Conservation (phyloP, 768 basidiomycete genomes). For the Amyloporia xantha region DNA sequence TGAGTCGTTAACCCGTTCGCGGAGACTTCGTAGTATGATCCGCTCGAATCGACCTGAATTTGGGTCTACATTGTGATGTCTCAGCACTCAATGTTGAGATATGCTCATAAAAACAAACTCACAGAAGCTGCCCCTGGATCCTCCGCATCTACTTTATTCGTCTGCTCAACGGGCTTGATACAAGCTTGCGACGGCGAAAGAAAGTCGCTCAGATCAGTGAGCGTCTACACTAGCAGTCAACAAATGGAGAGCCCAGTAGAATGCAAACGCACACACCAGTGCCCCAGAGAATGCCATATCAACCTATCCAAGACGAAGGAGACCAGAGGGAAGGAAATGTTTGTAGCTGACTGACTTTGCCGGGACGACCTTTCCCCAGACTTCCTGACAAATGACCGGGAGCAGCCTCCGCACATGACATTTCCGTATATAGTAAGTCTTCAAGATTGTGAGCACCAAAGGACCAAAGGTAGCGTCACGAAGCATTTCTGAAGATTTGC, state of each 20-base stretch:
- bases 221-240: slow-evolving; percentile 43
- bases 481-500: too few species aligned
- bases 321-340: neutral
- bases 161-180: slow-evolving; percentile 84
- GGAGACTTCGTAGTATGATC: slow-evolving; percentile 83
- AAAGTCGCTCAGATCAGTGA: slow-evolving; percentile 95
- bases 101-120: slow-evolving; percentile 9
- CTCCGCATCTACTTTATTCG: slow-evolving; percentile 35
- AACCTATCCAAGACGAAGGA: neutral
- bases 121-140: slow-evolving; percentile 40
- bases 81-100: slow-evolving; percentile 26
- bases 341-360: neutral
- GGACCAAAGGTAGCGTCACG: too few species aligned
- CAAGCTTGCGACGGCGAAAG: slow-evolving; percentile 95
- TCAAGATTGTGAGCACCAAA: neutral
- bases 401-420: neutral
- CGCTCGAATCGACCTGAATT: slow-evolving; percentile 80
- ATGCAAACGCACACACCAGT: slow-evolving; percentile 44
- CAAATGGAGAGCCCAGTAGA: neutral
- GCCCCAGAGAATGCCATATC: slow-evolving; percentile 85
- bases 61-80: slow-evolving; percentile 56
- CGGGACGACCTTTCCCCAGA: neutral
- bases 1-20: slow-evolving; percentile 19
- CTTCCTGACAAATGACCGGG: neutral
- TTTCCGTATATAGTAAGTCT: neutral